A percentile compares a stretch with the other conserved stretches of the same genome.
phyloP scores from a whole-genome alignment of 2,329 filamentous ascomycete species.

The Trichoderma koningii region DNA sequence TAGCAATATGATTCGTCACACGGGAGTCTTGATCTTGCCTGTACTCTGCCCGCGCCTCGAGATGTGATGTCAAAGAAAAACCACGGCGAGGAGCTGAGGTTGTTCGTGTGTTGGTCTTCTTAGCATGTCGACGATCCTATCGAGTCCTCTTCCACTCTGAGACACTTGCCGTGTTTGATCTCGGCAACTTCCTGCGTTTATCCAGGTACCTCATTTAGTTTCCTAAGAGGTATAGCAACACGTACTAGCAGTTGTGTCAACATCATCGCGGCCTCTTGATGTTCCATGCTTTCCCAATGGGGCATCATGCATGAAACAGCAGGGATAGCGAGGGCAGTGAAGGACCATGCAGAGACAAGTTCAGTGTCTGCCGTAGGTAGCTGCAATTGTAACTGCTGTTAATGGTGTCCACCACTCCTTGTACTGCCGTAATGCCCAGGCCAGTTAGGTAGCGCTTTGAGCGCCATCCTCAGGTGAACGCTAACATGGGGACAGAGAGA shows the following conservation, averaged over 20 bases:
- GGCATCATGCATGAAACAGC: conserved; percentile 10
- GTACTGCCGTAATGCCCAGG: background rate
- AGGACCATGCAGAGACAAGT: background rate
- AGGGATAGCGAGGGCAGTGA: background rate
- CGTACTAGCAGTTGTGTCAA: background rate
- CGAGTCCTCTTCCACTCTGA: background rate
- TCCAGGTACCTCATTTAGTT: background rate
- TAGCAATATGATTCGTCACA: conserved; percentile 22
- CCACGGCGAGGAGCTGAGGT: too few relatives aligned
- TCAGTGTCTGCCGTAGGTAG: background rate
- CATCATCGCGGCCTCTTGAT: background rate
- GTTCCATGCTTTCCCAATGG: background rate
- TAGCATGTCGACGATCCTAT: background rate
- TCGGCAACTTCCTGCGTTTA: background rate
- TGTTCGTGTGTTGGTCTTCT: too few relatives aligned
- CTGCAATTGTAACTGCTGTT: background rate
- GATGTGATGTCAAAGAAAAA: too few relatives aligned
- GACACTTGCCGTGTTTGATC: background rate
- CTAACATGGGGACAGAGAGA: background rate
- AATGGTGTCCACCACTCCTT: background rate
- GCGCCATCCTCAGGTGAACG: background rate
- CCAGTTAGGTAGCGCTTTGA: background rate
- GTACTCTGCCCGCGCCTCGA: too few relatives aligned
- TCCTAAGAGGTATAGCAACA: too few relatives aligned
- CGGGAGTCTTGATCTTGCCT: background rate